Percentiles rank a stretch among this genome's conserved stretches.
Conservation (phyloP, 352 stramenopile species). For the Phytophthora gonapodyides region DNA sequence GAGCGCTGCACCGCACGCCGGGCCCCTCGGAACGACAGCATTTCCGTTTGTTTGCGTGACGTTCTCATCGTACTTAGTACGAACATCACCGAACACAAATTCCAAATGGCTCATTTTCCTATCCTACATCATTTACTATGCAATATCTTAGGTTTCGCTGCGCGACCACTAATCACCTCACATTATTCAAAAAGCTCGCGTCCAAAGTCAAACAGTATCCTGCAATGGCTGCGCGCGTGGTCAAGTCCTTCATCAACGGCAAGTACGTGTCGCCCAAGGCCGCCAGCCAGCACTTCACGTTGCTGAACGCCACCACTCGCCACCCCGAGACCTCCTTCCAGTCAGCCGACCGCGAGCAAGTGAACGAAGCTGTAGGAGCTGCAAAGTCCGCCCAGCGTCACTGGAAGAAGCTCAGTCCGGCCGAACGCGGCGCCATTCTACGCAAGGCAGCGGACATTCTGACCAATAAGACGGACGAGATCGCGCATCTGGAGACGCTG, state of each 20-base stretch:
- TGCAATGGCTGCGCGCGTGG: conserved; percentile 32
- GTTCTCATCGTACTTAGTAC: background rate
- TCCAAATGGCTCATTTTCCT: background rate
- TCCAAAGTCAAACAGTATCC: background rate
- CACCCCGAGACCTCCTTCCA: conserved; percentile 60
- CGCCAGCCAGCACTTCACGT: conserved; percentile 39
- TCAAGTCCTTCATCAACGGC: conserved; percentile 81
- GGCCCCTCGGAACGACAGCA: conserved; percentile 18
- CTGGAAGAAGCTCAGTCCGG: conserved; percentile 65
- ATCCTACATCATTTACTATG: no score
- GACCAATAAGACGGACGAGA: conserved; percentile 58
- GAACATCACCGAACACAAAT: background rate
- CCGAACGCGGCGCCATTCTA: conserved; percentile 66
- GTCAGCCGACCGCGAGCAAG: conserved; percentile 47
- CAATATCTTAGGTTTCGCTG: conserved; percentile 26
- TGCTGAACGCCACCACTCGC: conserved; percentile 63
- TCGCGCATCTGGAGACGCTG: conserved; percentile 75
- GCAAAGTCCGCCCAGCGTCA: conserved; percentile 54
- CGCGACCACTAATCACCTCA: conserved; percentile 3
- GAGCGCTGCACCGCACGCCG: conserved; percentile 8
- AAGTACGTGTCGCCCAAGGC: conserved; percentile 44
- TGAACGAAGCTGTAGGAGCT: conserved; percentile 53
- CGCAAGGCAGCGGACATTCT: conserved; percentile 68
- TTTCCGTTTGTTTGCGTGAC: background rate
- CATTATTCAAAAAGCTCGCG: conserved; percentile 3